A percentile compares a stretch with the other conserved stretches of the same genome.
These are phyloP conservation scores for Lichenothelia convexa DNA, from an alignment of 495 filamentous ascomycete genomes.

Conservation along the genomic window DNA sequence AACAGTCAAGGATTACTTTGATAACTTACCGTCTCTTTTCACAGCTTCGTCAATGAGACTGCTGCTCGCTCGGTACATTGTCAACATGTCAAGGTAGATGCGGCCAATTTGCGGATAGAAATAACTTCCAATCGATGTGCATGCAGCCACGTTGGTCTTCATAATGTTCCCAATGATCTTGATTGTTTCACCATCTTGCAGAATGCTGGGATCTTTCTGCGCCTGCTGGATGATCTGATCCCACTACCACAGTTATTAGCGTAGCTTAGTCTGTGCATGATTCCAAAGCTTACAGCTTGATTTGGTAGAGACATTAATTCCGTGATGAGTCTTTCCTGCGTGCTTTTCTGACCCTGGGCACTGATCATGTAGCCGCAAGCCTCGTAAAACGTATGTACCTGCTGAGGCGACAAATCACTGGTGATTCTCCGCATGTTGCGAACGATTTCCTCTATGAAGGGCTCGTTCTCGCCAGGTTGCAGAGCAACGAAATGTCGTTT, in stretches of 20 bases:
- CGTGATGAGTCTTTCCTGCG: constrained; percentile 75
- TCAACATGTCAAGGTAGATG: constrained; percentile 96
- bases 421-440: constrained; percentile 89
- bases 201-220: constrained; percentile 57
- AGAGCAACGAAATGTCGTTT: constrained; percentile 90
- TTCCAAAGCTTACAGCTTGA: constrained; percentile 34
- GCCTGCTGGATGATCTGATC: constrained; percentile 78
- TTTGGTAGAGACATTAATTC: constrained; percentile 92
- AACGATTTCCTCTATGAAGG: constrained; percentile 98
- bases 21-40: constrained; percentile 43
- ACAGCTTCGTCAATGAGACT: constrained; percentile 87
- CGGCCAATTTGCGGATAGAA: constrained; percentile 98
- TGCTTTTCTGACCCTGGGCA: constrained; percentile 79
- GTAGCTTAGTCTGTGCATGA: neutral
- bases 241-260: constrained; percentile 35
- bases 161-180: constrained; percentile 98
- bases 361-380: constrained; percentile 99
- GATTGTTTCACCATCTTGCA: constrained; percentile 86
- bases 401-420: constrained; percentile 81
- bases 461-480: constrained; percentile 83
- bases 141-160: constrained; percentile 98
- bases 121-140: constrained; percentile 85
- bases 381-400: constrained; percentile 98
- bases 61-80: constrained; percentile 95
- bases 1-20: constrained; percentile 9